Conservation (phyloP, 208 protist species). For the Acanthamoeba rhysodes region DNA sequence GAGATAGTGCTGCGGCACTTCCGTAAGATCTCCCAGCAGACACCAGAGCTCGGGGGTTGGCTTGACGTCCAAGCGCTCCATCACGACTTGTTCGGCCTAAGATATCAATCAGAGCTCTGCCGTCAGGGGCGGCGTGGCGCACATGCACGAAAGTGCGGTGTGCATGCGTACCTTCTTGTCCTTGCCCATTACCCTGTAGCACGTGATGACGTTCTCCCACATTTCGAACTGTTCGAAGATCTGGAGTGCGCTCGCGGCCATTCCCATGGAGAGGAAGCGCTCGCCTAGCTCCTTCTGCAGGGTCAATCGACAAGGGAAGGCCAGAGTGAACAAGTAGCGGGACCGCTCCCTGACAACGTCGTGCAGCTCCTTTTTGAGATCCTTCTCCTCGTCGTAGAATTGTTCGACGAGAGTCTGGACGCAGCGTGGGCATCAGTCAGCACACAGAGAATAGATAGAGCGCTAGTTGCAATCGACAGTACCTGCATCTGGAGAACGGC, state of each 20-base stretch:
- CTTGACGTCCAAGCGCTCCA: slow-evolving; percentile 56
- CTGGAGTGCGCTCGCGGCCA: slow-evolving; percentile 82
- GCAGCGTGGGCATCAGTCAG: slow-evolving; percentile 1
- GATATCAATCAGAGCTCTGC: not conserved
- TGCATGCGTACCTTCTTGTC: slow-evolving; percentile 59
- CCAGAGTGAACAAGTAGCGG: slow-evolving; percentile 70
- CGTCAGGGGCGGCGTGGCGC: not conserved
- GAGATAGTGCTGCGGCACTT: slow-evolving; percentile 77
- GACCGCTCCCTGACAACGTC: slow-evolving; percentile 50
- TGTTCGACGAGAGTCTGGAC: slow-evolving; percentile 88
- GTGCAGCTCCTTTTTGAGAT: slow-evolving; percentile 28
- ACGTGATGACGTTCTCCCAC: slow-evolving; percentile 87
- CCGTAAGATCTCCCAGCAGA: slow-evolving; percentile 85
- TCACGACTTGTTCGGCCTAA: slow-evolving; percentile 82
- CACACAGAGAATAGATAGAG: not conserved
- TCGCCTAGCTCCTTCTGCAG: slow-evolving; percentile 83
- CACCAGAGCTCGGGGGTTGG: slow-evolving; percentile 85
- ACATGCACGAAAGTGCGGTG: too few species aligned
- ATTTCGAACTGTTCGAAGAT: slow-evolving; percentile 88
- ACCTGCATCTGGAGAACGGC: slow-evolving; percentile 50
- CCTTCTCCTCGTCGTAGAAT: slow-evolving; percentile 81
- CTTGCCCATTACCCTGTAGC: slow-evolving; percentile 84
- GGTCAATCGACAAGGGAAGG: slow-evolving; percentile 76
- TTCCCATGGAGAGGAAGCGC: slow-evolving; percentile 83
- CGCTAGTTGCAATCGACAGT: not conserved